phyloP scores from a whole-genome alignment of 805 yeast species.

The Metschnikowia vanudenii region DNA sequence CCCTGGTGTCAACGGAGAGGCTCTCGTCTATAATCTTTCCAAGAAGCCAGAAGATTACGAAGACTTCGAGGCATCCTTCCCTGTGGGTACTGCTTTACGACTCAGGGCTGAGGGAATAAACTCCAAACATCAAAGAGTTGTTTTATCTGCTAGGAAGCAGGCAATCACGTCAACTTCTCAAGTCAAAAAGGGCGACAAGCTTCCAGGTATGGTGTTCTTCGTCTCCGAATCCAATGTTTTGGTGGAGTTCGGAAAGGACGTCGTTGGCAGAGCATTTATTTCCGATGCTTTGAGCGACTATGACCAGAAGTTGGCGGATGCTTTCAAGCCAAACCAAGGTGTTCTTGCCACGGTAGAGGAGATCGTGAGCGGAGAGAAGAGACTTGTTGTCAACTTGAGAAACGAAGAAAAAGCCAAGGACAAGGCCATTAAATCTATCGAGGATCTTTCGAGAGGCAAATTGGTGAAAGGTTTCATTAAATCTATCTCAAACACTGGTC shows the following conservation, averaged over 20 bases:
- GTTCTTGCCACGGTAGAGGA: constrained; percentile 56
- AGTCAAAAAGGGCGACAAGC: constrained; percentile 38
- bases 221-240: constrained; percentile 59
- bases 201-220: constrained; percentile 63
- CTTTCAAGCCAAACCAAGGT: constrained; percentile 50
- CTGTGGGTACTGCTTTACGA: constrained; percentile 69
- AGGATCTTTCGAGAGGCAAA: constrained; percentile 65
- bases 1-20: constrained; percentile 64
- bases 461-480: constrained; percentile 80
- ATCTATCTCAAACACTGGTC: constrained; percentile 69
- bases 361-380: constrained; percentile 48
- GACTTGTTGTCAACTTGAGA: constrained; percentile 64
- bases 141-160: constrained; percentile 50
- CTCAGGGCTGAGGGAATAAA: constrained; percentile 57
- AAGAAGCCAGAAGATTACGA: constrained; percentile 49
- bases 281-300: constrained; percentile 79
- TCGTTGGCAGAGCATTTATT: constrained; percentile 63
- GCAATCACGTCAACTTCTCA: constrained; percentile 44
- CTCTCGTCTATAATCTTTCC: constrained; percentile 63
- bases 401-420: constrained; percentile 47
- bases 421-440: constrained; percentile 44
- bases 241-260: constrained; percentile 64
- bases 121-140: constrained; percentile 48
- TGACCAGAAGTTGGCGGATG: constrained; percentile 49
- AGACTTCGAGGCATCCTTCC: constrained; percentile 55